Evolutionary conservation across 495 filamentous ascomycete genomes (phyloP), one percentile per base, ranked within the genome.

Genomic region (Darksidea phi): DNA sequence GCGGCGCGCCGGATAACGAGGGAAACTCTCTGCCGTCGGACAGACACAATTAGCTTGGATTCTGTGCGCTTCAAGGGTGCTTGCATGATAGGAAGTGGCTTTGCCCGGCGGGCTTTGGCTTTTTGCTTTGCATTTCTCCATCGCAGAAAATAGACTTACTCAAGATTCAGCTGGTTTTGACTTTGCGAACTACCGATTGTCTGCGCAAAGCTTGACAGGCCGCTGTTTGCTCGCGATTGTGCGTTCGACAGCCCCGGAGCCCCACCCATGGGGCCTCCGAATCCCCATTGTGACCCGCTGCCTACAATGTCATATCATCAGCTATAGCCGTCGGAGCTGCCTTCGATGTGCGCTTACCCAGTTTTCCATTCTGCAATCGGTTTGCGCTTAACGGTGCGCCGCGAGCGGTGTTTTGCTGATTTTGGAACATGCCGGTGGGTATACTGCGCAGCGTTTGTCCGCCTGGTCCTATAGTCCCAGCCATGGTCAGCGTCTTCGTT

Each of bases 131-230:
- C 32, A 26, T 17, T 53, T 64, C 21, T 20, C 42, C 48, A 64
- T 54, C 4, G 45, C 24, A n/a, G 18, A 41, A 47, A 62, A 38
- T 54, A 57, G 51, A 89, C 89, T 85, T 83, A 93, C 90, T 88
- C 90, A 28, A 87, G 77, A 73, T 94, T 89, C 61, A 94, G 72
- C 38, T 88, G 84, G 48, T 88, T 85, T 42, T 83, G 77, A 48
- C 88, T 82, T 70, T 94, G 90, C 13, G 88, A 89, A 13, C 83
- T 86, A 59, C 84, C 84, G 66, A 94, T 79, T 68, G 86, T 90
- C 72, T 93, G 89, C 55, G 90, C 90, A 74, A 94, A 95, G 66
- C 86, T 92, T 28, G 82, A 78, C 70, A 85, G 78, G 6, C 76
- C 79, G 49, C 72, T 70, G 57, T 80, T 77, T 76, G 83, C 74